Conservation (phyloP, 75 land plant genomes). For the Pinus tabuliformis region DNA sequence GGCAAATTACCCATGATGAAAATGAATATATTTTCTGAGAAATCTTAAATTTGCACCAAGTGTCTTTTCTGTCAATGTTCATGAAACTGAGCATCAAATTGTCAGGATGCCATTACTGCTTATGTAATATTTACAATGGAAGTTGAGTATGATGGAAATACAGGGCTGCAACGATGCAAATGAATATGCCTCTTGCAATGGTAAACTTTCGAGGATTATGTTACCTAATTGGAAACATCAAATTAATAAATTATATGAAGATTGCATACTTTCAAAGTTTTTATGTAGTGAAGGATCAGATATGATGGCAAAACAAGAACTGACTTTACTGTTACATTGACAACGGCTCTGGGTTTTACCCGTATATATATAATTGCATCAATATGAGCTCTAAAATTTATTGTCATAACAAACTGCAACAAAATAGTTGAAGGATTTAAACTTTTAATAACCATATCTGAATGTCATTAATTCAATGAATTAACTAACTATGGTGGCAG, state of each 20-base stretch:
- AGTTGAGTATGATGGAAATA: background rate
- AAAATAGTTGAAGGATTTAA: background rate
- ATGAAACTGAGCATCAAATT: background rate
- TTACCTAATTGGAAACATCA: background rate
- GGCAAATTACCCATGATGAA: background rate
- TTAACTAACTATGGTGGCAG: background rate
- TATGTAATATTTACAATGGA: background rate
- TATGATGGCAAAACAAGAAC: background rate
- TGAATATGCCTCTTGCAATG: slow-evolving; percentile 5
- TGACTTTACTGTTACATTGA: background rate
- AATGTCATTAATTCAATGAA: background rate
- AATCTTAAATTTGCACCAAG: background rate
- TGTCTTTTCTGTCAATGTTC: background rate
- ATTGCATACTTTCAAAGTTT: background rate
- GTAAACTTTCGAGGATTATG: background rate
- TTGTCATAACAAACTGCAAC: background rate
- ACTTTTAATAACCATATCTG: no score
- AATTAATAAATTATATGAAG: no score
- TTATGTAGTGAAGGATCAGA: background rate
- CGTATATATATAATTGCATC: background rate
- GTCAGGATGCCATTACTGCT: background rate
- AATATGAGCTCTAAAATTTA: background rate
- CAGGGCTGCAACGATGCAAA: background rate
- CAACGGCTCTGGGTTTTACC: background rate
- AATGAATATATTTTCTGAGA: background rate